Conservation (phyloP, 306 rosid genomes). For the Malus sylvestris region DNA sequence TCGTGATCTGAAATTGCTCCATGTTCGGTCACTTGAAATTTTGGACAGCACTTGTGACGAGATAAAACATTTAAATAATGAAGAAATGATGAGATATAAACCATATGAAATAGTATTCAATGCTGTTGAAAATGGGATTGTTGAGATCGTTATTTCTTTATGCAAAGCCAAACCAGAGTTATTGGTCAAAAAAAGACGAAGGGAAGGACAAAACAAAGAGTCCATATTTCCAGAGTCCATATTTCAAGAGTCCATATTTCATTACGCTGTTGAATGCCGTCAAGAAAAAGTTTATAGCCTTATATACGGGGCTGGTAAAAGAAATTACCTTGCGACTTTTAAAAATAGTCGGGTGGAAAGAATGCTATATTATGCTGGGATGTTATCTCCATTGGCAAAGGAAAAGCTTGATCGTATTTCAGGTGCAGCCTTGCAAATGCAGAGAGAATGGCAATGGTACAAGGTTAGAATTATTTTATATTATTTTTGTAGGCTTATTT, state of each 20-base stretch:
- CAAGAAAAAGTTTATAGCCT: conserved; percentile 8
- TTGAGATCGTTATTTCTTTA: not conserved
- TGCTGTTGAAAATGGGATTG: not conserved
- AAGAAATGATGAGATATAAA: not conserved
- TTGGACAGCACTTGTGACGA: not conserved
- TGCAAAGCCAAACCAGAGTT: not conserved
- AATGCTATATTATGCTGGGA: conserved; percentile 7
- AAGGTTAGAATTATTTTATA: not conserved
- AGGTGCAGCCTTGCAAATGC: conserved; percentile 19
- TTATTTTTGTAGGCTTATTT: too few relatives aligned
- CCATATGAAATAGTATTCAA: not conserved
- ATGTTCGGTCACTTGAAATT: not conserved
- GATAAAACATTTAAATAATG: fast-evolving
- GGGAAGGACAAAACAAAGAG: too few relatives aligned
- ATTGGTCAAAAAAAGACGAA: fast-evolving
- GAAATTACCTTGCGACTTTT: not conserved
- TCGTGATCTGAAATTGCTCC: not conserved
- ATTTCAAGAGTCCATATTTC: not conserved
- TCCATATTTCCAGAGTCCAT: too few relatives aligned
- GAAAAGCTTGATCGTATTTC: not conserved
- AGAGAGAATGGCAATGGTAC: conserved; percentile 6
- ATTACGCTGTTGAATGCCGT: not conserved
- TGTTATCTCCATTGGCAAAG: not conserved
- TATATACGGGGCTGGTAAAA: not conserved
- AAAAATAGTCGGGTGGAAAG: not conserved